Conservation (phyloP, 179 eudicot genomes). For the Vitellaria paradoxa region DNA sequence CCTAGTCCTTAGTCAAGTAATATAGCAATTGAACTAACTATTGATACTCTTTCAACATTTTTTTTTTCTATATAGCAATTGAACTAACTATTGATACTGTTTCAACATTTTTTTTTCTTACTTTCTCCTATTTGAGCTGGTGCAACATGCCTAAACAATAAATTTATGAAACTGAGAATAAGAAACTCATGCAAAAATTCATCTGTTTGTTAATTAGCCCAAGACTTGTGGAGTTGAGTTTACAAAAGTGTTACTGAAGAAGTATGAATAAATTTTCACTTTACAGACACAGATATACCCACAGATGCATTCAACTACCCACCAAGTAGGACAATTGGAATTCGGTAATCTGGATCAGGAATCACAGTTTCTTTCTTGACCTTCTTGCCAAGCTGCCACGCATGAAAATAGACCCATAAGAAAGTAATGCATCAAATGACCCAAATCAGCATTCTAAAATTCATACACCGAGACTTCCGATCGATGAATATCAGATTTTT, state of each 20-base stretch:
- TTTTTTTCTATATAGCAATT: no score
- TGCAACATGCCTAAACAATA: no score
- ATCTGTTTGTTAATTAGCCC: neutral
- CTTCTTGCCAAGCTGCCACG: slow-evolving; percentile 70
- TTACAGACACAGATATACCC: neutral
- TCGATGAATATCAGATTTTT: neutral
- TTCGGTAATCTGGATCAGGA: slow-evolving; percentile 91
- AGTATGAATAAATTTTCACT: neutral
- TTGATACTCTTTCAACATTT: no score
- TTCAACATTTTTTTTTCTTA: no score
- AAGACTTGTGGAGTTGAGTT: neutral
- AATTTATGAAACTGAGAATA: no score
- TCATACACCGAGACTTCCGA: neutral
- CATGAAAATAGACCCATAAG: neutral
- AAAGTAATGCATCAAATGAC: neutral
- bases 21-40: no score
- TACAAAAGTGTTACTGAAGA: neutral
- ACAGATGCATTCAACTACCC: slow-evolving; percentile 17
- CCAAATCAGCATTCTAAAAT: neutral
- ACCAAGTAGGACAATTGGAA: slow-evolving; percentile 88
- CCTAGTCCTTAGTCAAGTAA: no score
- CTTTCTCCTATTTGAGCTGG: no score
- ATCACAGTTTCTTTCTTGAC: slow-evolving; percentile 66
- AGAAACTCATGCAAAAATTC: no score
- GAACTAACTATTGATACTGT: no score